These are phyloP conservation scores for Taphrina betulina DNA, from an alignment of 1,139 yeast genomes.

Conservation along the genomic window DNA sequence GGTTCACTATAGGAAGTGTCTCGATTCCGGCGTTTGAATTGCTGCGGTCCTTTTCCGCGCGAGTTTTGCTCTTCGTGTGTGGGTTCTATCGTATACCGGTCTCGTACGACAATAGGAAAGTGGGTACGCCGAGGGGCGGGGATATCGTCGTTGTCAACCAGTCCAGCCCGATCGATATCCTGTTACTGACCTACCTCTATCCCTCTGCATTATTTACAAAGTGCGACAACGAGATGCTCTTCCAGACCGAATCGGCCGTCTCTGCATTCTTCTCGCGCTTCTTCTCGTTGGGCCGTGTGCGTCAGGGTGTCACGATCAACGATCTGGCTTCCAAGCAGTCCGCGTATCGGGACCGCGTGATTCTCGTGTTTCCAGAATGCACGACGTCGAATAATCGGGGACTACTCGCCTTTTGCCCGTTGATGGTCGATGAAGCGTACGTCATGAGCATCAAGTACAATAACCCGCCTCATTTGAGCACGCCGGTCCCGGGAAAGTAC, in stretches of 20 bases:
- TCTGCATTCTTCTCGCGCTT: slow-evolving; percentile 6
- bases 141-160: slow-evolving; percentile 18
- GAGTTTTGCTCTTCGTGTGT: slow-evolving; percentile 7
- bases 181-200: slow-evolving; percentile 7
- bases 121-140: slow-evolving; percentile 7
- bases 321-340: slow-evolving; percentile 3
- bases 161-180: slow-evolving; percentile 25
- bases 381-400: slow-evolving; percentile 32
- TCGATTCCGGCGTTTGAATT: slow-evolving; percentile 1
- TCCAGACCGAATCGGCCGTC: slow-evolving; percentile 19
- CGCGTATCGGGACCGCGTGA: neutral
- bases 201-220: slow-evolving; percentile 17
- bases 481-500: slow-evolving; percentile 26
- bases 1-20: slow-evolving; percentile 19
- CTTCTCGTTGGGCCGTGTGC: neutral
- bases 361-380: slow-evolving; percentile 22
- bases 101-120: slow-evolving; percentile 14
- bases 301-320: neutral
- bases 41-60: slow-evolving; percentile 12
- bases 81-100: slow-evolving; percentile 16
- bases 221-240: slow-evolving; percentile 23
- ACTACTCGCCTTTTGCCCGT: slow-evolving; percentile 28
- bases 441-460: slow-evolving; percentile 26
- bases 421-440: slow-evolving; percentile 17
- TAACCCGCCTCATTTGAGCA: slow-evolving; percentile 20